Conservation (phyloP, 2,329 filamentous ascomycete species). For the Penicillium sclerotiorum region DNA sequence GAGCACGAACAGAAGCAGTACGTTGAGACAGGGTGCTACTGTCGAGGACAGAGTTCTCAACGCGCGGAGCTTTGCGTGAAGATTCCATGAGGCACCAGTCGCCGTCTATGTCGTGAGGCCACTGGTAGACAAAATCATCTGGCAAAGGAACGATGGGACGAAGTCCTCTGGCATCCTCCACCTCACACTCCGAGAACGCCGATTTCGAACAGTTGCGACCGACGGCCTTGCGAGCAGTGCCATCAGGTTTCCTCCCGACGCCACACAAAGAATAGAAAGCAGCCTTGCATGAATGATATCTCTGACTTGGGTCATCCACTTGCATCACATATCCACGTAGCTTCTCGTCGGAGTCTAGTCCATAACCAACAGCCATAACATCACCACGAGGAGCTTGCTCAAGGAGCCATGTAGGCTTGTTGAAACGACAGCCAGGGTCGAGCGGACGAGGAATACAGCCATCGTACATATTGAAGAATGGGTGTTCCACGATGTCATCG, state of each 20-base stretch:
- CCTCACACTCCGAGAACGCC: conserved; percentile 49
- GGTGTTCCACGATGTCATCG: conserved; percentile 53
- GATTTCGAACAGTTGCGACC: conserved; percentile 51
- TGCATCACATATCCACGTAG: conserved; percentile 39
- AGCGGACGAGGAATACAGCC: conserved; percentile 51
- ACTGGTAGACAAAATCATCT: conserved; percentile 49
- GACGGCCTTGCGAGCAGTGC: conserved; percentile 43
- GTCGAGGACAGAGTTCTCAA: conserved; percentile 30
- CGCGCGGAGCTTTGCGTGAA: conserved; percentile 19
- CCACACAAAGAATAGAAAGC: conserved; percentile 50
- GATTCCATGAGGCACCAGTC: conserved; percentile 43
- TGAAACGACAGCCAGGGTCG: conserved; percentile 41
- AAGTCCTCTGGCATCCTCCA: conserved; percentile 49
- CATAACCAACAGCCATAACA: conserved; percentile 45
- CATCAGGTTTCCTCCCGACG: conserved; percentile 47
- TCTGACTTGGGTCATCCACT: conserved; percentile 38
- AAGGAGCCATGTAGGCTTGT: conserved; percentile 48
- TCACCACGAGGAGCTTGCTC: conserved; percentile 51
- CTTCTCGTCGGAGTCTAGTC: conserved; percentile 46
- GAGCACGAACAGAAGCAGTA: conserved; percentile 29
- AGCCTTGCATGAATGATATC: conserved; percentile 43
- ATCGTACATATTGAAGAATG: conserved; percentile 54
- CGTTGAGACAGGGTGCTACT: conserved; percentile 33
- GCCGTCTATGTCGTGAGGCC: conserved; percentile 42
- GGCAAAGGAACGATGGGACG: conserved; percentile 51